These are phyloP conservation scores for Vaccinium corymbosum DNA, from an alignment of 148 eudicot species.

Conservation along the genomic window DNA sequence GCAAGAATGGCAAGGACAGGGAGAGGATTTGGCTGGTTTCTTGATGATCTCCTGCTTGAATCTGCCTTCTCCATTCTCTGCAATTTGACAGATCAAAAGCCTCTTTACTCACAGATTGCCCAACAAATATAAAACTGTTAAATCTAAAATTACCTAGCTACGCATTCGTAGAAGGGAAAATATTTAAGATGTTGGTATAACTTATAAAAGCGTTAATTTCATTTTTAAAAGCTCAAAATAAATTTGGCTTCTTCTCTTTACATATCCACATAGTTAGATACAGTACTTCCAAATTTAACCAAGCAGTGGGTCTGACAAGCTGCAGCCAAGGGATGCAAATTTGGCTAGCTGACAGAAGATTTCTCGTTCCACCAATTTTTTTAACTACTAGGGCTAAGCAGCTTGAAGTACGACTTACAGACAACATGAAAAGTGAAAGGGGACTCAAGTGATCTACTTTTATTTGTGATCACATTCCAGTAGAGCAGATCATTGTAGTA, in stretches of 20 bases:
- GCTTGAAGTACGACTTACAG: background rate
- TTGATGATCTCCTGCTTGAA: conserved; percentile 91
- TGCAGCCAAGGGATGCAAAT: conserved; percentile 5
- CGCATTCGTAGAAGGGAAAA: background rate
- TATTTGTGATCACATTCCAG: background rate
- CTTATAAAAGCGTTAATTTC: background rate
- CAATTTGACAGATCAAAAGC: conserved; percentile 23
- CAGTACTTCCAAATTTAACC: background rate
- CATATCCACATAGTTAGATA: background rate
- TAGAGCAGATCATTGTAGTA: no score
- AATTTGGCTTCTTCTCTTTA: background rate
- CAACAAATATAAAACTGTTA: background rate
- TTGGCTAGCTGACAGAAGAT: background rate
- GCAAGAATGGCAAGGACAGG: conserved; percentile 93
- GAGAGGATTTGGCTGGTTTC: conserved; percentile 82
- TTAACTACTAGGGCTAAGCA: background rate
- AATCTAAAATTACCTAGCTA: background rate
- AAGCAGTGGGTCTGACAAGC: background rate
- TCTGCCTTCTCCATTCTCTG: conserved; percentile 98
- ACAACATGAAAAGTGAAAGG: background rate
- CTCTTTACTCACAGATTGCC: conserved; percentile 8
- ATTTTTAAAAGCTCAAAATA: background rate
- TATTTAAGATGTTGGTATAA: background rate
- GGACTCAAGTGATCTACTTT: background rate
- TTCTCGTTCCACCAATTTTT: background rate